A percentile compares a stretch with the other conserved stretches of the same genome.
Evolutionary conservation across 2,329 filamentous ascomycete genomes (phyloP).

Genomic region (Colletotrichum nymphaeae): DNA sequence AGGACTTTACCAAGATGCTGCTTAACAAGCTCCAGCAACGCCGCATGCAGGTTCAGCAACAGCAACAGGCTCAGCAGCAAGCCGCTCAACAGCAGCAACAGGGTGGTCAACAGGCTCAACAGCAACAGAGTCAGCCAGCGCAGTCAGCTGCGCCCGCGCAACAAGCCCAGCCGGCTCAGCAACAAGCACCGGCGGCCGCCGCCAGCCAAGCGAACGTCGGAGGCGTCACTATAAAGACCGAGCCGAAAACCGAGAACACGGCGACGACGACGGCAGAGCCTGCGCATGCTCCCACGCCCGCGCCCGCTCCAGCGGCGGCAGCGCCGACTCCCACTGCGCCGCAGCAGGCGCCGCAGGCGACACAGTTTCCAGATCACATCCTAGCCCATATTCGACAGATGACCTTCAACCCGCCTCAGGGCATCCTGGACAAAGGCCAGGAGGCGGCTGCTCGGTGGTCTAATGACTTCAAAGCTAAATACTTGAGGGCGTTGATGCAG

Average conservation of each 20-base stretch:
- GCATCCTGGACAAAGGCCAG: slow-evolving; percentile 53
- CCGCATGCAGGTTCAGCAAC: slow-evolving; percentile 48
- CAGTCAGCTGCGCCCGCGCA: slow-evolving; percentile 38
- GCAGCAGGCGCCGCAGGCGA: slow-evolving; percentile 39
- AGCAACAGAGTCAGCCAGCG: slow-evolving; percentile 22
- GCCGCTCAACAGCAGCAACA: slow-evolving; percentile 38
- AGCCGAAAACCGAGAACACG: slow-evolving; percentile 24
- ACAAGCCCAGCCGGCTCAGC: slow-evolving; percentile 38
- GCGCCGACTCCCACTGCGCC: slow-evolving; percentile 17
- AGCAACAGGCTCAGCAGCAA: slow-evolving; percentile 46
- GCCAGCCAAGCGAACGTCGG: slow-evolving; percentile 10
- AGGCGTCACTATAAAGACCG: slow-evolving; percentile 27
- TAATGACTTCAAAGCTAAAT: slow-evolving; percentile 58
- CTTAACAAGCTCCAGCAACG: slow-evolving; percentile 59
- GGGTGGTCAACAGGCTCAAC: slow-evolving; percentile 34
- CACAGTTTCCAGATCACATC: slow-evolving; percentile 56
- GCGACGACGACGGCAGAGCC: slow-evolving; percentile 27
- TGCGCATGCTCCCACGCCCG: slow-evolving; percentile 18
- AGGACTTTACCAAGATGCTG: slow-evolving; percentile 70
- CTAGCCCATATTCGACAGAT: slow-evolving; percentile 60
- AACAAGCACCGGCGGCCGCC: slow-evolving; percentile 29
- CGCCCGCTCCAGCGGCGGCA: slow-evolving; percentile 18
- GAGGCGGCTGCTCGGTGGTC: slow-evolving; percentile 60
- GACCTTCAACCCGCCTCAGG: slow-evolving; percentile 56
- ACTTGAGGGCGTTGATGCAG: slow-evolving; percentile 58